Evolutionary conservation across 176 grass and related monocot species (phyloP), one percentile per base, ranked within the genome.

Genomic region (Hsuehochloa calcarea): DNA sequence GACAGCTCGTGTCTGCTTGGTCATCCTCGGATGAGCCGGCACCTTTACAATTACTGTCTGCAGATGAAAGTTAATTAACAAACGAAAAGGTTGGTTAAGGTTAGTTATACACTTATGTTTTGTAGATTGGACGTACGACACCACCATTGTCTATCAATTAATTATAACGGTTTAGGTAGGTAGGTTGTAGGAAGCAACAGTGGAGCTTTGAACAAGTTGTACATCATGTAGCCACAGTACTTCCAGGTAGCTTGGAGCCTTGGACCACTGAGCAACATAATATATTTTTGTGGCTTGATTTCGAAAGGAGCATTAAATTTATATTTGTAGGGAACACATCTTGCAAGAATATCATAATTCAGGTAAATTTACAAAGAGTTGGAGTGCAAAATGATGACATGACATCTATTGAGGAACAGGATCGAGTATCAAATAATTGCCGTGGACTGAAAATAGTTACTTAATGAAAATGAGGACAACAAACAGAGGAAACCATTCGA

Each of bases 11-110:
- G 74, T 91, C 92, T n/a, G n/a, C n/a, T n/a, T 80, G 86, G 35
- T 99, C 91, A 44, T 98, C 96, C 73, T 99, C 88, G 6, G 93
- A 94, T 4, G 93, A 91, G 1, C 81, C 91, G 20, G 78, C 78
- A 2, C 70, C 90, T 73, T 94, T 91, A 43, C 83, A 71, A 44
- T 86, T 96, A 38, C 79, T 81, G 16, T 91, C 96, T 94, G 87
- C 19, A 70, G 0, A 3, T 20, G 11, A 41, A 12, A 74, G 64
- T 65, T 19, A 35, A 63, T 6, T n/a, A n/a, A n/a, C n/a, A 62
- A 74, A 46, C 10, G 4, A 55, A 13, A 56, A 55, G 56, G 29
- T 29, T 77, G 41, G 67, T 43, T 58, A 78, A 85, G 11, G 22
- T 14, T 60, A 11, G 65, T 22, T 52, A 15, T 35, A 59, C 47